These are phyloP conservation scores for Eucalyptus globulus DNA, from an alignment of 345 rosid species.

Conservation along the genomic window DNA sequence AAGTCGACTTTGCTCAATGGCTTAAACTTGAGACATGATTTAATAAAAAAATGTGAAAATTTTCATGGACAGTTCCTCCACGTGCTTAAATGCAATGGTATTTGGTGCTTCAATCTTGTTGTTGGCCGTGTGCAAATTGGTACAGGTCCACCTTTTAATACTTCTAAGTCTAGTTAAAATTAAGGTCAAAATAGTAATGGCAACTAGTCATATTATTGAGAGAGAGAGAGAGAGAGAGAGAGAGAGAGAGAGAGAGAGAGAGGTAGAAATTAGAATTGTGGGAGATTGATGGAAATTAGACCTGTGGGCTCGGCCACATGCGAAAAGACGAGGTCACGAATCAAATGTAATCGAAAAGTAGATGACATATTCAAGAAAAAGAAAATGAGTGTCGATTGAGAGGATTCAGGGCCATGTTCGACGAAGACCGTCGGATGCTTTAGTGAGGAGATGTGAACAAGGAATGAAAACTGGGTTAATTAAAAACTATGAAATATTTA, in stretches of 20 bases:
- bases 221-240: neutral
- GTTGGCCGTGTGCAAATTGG: neutral
- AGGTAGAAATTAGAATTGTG: neutral
- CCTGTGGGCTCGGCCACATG: neutral
- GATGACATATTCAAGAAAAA: neutral
- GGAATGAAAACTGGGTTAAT: neutral
- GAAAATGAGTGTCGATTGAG: neutral
- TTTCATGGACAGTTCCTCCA: neutral
- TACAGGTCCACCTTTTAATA: neutral
- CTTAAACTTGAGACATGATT: neutral
- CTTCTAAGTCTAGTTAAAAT: neutral
- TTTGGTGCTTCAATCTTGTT: neutral
- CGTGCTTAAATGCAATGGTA: neutral
- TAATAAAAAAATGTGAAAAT: neutral
- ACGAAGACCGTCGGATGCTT: neutral
- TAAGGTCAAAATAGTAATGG: neutral
- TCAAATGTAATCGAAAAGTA: neutral
- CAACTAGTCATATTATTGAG: neutral
- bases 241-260: neutral
- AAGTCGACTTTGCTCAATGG: neutral
- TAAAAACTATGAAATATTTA: neutral
- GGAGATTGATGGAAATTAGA: neutral
- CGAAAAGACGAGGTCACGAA: neutral
- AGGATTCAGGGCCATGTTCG: neutral
- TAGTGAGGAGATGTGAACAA: neutral